Conservation (phyloP, 768 basidiomycete genomes). For the Suillus paluster region DNA sequence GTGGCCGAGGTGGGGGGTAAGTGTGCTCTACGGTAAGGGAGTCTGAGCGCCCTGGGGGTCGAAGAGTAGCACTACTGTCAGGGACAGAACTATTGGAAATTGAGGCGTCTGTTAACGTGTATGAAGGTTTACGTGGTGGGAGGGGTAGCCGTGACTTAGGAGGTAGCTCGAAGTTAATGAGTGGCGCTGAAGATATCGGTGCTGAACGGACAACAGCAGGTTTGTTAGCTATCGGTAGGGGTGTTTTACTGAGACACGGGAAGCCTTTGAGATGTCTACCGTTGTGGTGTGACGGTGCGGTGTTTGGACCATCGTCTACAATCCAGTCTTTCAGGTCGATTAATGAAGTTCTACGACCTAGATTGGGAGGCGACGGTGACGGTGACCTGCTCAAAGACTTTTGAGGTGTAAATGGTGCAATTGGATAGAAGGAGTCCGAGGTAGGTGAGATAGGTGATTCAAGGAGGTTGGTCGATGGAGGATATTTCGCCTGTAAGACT, state of each 20-base stretch:
- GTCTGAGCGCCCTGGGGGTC: slow-evolving; percentile 44
- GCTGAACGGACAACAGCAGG: background rate
- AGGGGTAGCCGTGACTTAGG: slow-evolving; percentile 58
- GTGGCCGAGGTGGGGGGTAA: slow-evolving; percentile 54
- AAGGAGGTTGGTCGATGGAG: slow-evolving; percentile 37
- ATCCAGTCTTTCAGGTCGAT: slow-evolving; percentile 79
- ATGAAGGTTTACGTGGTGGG: slow-evolving; percentile 71
- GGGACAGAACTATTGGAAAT: slow-evolving; percentile 18
- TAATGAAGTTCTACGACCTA: slow-evolving; percentile 57
- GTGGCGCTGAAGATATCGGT: slow-evolving; percentile 38
- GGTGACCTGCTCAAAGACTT: slow-evolving; percentile 25
- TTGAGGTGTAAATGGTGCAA: slow-evolving; percentile 41
- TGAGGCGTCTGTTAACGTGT: slow-evolving; percentile 48
- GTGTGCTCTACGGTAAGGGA: slow-evolving; percentile 62
- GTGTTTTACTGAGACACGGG: slow-evolving; percentile 27
- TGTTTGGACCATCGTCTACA: slow-evolving; percentile 58
- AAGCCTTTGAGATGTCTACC: slow-evolving; percentile 20
- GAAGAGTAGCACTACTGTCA: slow-evolving; percentile 22
- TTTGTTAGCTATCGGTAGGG: slow-evolving; percentile 20
- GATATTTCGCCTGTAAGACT: slow-evolving; percentile 9
- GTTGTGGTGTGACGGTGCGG: slow-evolving; percentile 16
- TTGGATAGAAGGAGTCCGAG: slow-evolving; percentile 45
- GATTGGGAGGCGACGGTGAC: slow-evolving; percentile 51
- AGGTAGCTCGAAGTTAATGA: slow-evolving; percentile 62
- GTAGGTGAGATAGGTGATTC: slow-evolving; percentile 58